Evolutionary conservation across 768 basidiomycete species (phyloP).

Genomic region (Kwoniella sp.): DNA sequence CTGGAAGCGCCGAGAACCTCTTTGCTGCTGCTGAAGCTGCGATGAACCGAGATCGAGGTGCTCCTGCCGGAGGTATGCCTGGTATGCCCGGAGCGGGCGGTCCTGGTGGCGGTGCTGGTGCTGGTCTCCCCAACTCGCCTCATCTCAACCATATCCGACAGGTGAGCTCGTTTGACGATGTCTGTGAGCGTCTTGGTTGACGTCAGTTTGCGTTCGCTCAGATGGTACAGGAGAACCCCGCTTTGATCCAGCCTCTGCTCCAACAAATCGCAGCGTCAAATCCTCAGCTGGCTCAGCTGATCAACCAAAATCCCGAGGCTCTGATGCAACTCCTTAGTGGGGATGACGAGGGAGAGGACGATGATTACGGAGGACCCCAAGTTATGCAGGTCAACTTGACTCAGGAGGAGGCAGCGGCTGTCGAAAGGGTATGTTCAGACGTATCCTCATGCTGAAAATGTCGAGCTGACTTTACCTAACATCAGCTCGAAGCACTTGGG

Average conservation of each 20-base stretch:
- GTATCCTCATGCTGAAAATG: not conserved
- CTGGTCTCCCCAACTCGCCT: conserved; percentile 58
- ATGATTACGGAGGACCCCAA: conserved; percentile 51
- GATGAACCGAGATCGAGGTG: conserved; percentile 49
- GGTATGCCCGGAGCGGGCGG: conserved; percentile 42
- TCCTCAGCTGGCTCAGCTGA: conserved; percentile 66
- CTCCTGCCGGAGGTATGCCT: conserved; percentile 12
- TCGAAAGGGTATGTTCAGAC: conserved; percentile 68
- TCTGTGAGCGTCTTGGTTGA: not conserved
- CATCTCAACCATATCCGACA: conserved; percentile 67
- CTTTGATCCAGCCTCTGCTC: conserved; percentile 68
- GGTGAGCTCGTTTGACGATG: conserved; percentile 24
- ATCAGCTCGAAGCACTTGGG: conserved; percentile 76
- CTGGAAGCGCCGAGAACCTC: conserved; percentile 65
- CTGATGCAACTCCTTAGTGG: conserved; percentile 63
- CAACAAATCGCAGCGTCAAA: conserved; percentile 74
- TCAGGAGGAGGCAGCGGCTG: conserved; percentile 79
- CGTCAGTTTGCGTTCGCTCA: conserved; percentile 41
- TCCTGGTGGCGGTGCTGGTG: conserved; percentile 49
- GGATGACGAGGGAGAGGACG: conserved; percentile 46
- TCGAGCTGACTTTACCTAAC: not conserved
- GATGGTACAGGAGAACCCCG: conserved; percentile 71
- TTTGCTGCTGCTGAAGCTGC: conserved; percentile 62
- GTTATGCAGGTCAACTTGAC: conserved; percentile 66
- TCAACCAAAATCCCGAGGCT: conserved; percentile 68